A percentile compares a stretch with the other conserved stretches of the same genome.
Evolutionary conservation across 2,329 filamentous ascomycete species (phyloP).

Genomic region (Cladophialophora yegresii): DNA sequence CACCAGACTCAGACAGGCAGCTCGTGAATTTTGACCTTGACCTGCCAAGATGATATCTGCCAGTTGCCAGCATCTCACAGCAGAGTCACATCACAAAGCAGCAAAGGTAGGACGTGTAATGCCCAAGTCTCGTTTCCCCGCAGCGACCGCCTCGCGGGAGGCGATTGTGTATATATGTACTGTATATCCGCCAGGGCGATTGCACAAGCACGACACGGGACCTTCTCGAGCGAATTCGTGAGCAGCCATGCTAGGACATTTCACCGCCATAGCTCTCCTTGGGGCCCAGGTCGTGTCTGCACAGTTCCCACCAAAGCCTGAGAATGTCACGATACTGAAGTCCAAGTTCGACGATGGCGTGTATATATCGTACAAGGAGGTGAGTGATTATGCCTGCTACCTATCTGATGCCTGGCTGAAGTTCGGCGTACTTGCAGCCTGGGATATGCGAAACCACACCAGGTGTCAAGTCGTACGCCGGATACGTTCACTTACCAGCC

Average conservation of each 20-base stretch:
- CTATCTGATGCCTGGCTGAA: background rate
- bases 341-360: conserved; percentile 50
- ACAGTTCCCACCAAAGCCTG: conserved; percentile 47
- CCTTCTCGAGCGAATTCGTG: background rate
- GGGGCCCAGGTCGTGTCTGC: background rate
- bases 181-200: background rate
- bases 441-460: conserved; percentile 60
- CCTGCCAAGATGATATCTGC: background rate
- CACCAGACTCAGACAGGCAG: conserved; percentile 4
- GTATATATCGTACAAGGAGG: conserved; percentile 51
- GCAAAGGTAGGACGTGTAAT: background rate
- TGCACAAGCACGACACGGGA: background rate
- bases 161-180: background rate
- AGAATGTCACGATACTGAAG: conserved; percentile 46
- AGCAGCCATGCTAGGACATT: background rate
- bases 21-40: background rate
- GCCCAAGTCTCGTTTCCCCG: background rate
- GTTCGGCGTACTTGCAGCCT: conserved; percentile 39
- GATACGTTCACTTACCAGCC: conserved; percentile 60
- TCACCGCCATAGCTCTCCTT: background rate
- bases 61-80: background rate
- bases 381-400: conserved; percentile 27
- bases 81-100: background rate
- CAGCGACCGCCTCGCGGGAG: background rate
- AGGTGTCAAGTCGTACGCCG: conserved; percentile 59